Conservation (phyloP, 306 rosid species). For the Corylus avellana region DNA sequence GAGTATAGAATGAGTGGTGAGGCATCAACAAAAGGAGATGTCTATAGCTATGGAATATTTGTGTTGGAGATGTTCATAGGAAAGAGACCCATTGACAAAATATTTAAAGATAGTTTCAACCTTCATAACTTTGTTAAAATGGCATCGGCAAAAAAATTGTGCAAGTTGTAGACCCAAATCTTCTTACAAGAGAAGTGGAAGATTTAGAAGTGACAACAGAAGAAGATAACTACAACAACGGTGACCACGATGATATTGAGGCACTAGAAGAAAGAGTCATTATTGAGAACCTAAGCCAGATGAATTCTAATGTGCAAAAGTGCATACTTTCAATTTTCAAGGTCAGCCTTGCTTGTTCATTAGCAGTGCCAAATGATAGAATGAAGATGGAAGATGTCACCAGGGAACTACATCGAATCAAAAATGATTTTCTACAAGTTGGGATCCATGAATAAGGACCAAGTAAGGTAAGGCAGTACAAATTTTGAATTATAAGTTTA, state of each 20-base stretch:
- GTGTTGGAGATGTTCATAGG: slow-evolving; percentile 29
- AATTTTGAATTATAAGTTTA: too few species aligned
- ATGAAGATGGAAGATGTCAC: too few species aligned
- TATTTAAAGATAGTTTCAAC: slow-evolving; percentile 29
- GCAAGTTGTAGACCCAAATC: slow-evolving; percentile 33
- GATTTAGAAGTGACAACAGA: neutral
- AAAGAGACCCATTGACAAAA: slow-evolving; percentile 24
- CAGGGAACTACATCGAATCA: too few species aligned
- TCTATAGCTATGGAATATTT: slow-evolving; percentile 47
- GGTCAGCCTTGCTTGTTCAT: too few species aligned
- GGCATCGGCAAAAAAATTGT: slow-evolving; percentile 25
- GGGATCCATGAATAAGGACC: too few species aligned
- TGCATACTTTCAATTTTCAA: neutral
- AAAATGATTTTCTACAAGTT: too few species aligned
- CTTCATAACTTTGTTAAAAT: slow-evolving; percentile 24
- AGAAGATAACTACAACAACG: neutral
- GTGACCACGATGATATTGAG: neutral
- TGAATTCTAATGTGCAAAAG: neutral
- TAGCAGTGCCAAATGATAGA: too few species aligned
- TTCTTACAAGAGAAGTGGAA: slow-evolving; percentile 22
- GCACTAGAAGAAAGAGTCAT: neutral
- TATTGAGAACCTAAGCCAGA: neutral
- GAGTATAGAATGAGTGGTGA: neutral
- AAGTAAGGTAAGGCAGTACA: too few species aligned
- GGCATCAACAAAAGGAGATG: slow-evolving; percentile 33